Conservation (phyloP, 495 filamentous ascomycete species). For the Tuber melanosporum region DNA sequence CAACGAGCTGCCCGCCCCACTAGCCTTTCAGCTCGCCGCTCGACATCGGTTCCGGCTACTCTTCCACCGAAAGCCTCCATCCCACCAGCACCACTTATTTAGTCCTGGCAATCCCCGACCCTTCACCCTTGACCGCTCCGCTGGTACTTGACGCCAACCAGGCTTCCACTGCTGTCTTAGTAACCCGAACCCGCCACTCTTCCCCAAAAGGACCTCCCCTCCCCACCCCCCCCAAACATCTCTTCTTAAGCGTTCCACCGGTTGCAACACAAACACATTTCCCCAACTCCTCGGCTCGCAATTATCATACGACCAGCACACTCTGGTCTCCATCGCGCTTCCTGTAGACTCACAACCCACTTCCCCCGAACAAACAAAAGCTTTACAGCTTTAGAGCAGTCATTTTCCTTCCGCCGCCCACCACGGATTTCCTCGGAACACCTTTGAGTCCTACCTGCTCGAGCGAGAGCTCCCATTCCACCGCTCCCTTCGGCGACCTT, state of each 20-base stretch:
- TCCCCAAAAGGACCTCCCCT: conserved; percentile 12
- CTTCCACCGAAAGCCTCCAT: conserved; percentile 12
- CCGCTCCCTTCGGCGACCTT: conserved; percentile 21
- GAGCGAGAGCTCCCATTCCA: conserved; percentile 38
- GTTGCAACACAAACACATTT: not conserved
- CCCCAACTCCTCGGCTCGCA: conserved; percentile 6
- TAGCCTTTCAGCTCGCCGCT: conserved; percentile 20
- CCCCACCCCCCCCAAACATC: conserved; percentile 4
- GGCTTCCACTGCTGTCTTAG: conserved; percentile 30
- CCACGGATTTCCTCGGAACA: conserved; percentile 40
- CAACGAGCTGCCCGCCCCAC: conserved; percentile 31
- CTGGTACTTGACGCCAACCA: conserved; percentile 37
- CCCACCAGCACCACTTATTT: conserved; percentile 14
- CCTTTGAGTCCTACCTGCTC: conserved; percentile 38
- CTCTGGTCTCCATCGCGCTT: conserved; percentile 3
- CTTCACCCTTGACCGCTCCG: conserved; percentile 25
- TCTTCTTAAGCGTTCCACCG: conserved; percentile 12
- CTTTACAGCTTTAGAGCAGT: conserved; percentile 26
- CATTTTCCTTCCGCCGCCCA: conserved; percentile 34
- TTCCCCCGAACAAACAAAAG: conserved; percentile 10
- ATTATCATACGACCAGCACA: conserved; percentile 12
- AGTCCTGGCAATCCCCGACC: conserved; percentile 21
- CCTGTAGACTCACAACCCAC: conserved; percentile 8
- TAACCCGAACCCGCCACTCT: conserved; percentile 25
- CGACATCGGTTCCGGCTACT: conserved; percentile 12